Evolutionary conservation across 306 rosid species (phyloP).

Genomic region (Datisca glomerata): DNA sequence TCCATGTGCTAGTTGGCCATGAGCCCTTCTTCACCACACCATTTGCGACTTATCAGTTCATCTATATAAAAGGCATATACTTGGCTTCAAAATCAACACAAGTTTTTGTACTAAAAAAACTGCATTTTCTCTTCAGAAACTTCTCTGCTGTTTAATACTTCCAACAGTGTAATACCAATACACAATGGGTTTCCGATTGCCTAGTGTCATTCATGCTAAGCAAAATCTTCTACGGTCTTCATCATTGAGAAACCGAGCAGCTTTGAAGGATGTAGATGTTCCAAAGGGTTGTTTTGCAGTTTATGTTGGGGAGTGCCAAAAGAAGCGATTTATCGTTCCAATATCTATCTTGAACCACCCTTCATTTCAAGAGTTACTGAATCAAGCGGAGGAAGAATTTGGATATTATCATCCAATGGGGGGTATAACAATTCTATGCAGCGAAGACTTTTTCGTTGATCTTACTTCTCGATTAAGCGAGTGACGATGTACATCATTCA

Average conservation of each 20-base stretch:
- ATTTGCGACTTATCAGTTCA: too few species aligned
- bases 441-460: conserved; percentile 15
- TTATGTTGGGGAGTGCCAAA: conserved; percentile 1
- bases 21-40: too few species aligned
- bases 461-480: conserved; percentile 12
- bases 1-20: conserved; percentile 9
- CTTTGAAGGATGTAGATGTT: conserved; percentile 1
- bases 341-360: neutral
- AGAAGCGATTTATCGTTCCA: neutral
- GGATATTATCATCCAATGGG: too few species aligned
- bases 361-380: conserved; percentile 17
- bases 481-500: neutral
- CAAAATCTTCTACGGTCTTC: conserved; percentile 11
- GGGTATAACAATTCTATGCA: too few species aligned
- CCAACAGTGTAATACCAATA: neutral
- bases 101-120: too few species aligned
- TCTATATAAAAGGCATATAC: too few species aligned
- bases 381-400: too few species aligned
- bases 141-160: too few species aligned
- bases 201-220: conserved; percentile 3
- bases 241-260: conserved; percentile 3
- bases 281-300: conserved; percentile 5
- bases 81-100: too few species aligned
- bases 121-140: neutral
- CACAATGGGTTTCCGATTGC: conserved; percentile 9